A percentile compares a stretch with the other conserved stretches of the same genome.
Evolutionary conservation across 192 early-diverging fungal genomes (phyloP).

Genomic region (Rhizophagus clarus): DNA sequence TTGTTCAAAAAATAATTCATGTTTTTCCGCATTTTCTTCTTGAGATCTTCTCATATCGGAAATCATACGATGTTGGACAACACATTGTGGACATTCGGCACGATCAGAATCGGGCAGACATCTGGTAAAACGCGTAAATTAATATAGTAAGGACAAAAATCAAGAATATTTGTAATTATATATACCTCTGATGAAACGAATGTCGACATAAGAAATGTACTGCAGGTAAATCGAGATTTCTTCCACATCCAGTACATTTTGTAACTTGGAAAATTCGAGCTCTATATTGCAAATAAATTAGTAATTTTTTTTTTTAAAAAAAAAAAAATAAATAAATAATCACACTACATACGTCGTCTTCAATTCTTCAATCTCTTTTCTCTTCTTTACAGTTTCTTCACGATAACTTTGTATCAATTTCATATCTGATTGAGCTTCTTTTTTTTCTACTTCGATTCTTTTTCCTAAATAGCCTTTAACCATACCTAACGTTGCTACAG

Average conservation of each 20-base stretch:
- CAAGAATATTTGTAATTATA: slow-evolving; percentile 13
- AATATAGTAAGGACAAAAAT: slow-evolving; percentile 26
- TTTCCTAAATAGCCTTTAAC: slow-evolving; percentile 82
- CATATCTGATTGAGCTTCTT: slow-evolving; percentile 67
- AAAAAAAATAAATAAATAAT: not conserved
- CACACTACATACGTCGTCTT: slow-evolving; percentile 57
- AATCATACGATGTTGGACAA: slow-evolving; percentile 80
- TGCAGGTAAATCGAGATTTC: slow-evolving; percentile 83
- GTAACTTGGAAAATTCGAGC: slow-evolving; percentile 76
- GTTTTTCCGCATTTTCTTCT: slow-evolving; percentile 72
- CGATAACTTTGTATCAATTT: slow-evolving; percentile 74
- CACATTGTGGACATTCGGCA: slow-evolving; percentile 83
- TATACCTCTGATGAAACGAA: slow-evolving; percentile 88
- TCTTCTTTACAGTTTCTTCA: slow-evolving; percentile 76
- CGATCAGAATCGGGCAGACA: slow-evolving; percentile 58
- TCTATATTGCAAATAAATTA: slow-evolving; percentile 31
- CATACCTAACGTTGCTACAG: slow-evolving; percentile 85
- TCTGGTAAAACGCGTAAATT: slow-evolving; percentile 19
- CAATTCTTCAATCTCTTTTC: slow-evolving; percentile 82
- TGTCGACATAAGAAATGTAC: slow-evolving; percentile 96
- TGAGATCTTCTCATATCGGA: slow-evolving; percentile 77
- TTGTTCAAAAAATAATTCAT: slow-evolving; percentile 82
- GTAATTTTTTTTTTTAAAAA: not conserved
- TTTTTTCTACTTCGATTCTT: slow-evolving; percentile 72
- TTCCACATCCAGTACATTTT: slow-evolving; percentile 71